A percentile compares a stretch with the other conserved stretches of the same genome.
These are phyloP conservation scores for Trematosphaeria pertusa DNA, from an alignment of 2,329 filamentous ascomycete species.

Conservation along the genomic window DNA sequence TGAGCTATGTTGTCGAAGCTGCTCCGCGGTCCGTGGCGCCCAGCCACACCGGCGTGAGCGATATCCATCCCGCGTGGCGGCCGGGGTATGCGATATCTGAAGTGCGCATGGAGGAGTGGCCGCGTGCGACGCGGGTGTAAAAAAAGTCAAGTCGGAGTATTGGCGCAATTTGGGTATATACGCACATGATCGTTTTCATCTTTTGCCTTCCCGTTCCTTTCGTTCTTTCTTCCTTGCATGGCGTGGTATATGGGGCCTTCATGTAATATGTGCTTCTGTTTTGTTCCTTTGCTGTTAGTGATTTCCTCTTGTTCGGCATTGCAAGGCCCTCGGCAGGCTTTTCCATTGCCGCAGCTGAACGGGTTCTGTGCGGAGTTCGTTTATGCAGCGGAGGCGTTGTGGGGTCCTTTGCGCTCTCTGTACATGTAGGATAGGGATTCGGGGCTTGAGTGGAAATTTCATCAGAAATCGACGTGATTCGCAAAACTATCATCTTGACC, in stretches of 20 bases:
- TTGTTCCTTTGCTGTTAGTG: too few relatives aligned
- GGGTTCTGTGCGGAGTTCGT: too few relatives aligned
- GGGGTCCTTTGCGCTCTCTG: too few relatives aligned
- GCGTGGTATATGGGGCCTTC: too few relatives aligned
- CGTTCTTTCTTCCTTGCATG: background rate
- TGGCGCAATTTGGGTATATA: background rate
- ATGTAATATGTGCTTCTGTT: background rate
- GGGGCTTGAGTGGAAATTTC: too few relatives aligned
- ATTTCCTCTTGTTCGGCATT: too few relatives aligned
- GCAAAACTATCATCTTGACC: too few relatives aligned
- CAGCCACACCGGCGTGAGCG: constrained; percentile 33
- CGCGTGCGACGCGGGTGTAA: background rate
- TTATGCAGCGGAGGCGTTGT: too few relatives aligned
- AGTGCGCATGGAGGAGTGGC: constrained; percentile 18
- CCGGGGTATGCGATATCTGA: constrained; percentile 42
- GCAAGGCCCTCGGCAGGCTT: too few relatives aligned
- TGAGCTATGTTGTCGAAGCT: constrained; percentile 74
- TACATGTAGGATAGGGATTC: too few relatives aligned
- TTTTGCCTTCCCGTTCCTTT: background rate
- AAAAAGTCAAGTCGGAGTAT: background rate
- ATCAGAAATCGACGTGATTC: too few relatives aligned
- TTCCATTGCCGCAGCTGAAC: too few relatives aligned
- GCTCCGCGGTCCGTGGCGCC: constrained; percentile 49
- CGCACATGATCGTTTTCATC: background rate
- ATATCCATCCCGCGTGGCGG: constrained; percentile 48